Evolutionary conservation across 2,329 filamentous ascomycete genomes (phyloP), one percentile per base, ranked within the genome.

Genomic region (Albifimbria verrucaria): DNA sequence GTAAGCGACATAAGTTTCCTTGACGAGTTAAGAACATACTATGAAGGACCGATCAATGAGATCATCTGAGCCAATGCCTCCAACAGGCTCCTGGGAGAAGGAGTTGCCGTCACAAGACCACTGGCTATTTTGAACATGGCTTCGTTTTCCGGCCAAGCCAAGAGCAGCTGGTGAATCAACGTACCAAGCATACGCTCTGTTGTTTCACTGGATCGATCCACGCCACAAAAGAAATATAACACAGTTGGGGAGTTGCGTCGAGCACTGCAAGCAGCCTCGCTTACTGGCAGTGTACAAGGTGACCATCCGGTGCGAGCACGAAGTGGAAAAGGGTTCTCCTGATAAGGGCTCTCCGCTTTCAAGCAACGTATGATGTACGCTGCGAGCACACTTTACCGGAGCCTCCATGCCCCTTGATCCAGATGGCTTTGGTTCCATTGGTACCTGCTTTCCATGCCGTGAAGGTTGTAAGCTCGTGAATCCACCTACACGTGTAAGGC

Each of bases 371-470:
- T 48, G 18, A 48, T 28, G 46, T 48, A 48, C 46, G 46, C 15
- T 9, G 46, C 20, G 24, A 48, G 36, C 12, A 48, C 46, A 18
- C 46, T 48, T 48, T 48, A 7, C 46, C 46, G n/a, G 46, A 26
- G 26, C 46, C 46, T 10, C 46, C 46, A 25, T 48, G 25, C 6
- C 46, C 46, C 24, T 48, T 48, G 46, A 48, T 28, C 46, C 46
- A 48, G 7, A 48, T 18, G 15, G 26, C 26, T 10, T 22, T 26
- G 11, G 12, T n/a, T 11, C 36, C 25, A 15, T 48, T 26, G 11
- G n/a, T 20, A 7, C 46, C 26, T n/a, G 23, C 46, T 17, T 18
- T n/a, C 46, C 46, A 48, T 4, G 15, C 46, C 12, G 24, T 20
- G 46, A 48, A 48, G 7, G 11, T 7, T 6, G 46, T 24, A 7